Evolutionary conservation across 2,329 filamentous ascomycete species (phyloP).

Genomic region (Ophiostoma ips): DNA sequence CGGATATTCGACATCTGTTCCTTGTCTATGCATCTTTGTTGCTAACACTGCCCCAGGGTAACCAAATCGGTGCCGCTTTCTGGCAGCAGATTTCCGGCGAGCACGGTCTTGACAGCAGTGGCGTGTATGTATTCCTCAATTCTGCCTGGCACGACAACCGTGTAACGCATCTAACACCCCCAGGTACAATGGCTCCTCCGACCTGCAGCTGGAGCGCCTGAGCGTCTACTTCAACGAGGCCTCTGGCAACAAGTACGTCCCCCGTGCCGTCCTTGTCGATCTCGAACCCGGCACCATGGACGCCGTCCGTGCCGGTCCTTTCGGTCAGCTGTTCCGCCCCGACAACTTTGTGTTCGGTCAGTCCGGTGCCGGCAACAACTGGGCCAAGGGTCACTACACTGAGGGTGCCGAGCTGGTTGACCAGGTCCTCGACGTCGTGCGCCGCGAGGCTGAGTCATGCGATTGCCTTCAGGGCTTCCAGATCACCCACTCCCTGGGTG

Average conservation of each 20-base stretch:
- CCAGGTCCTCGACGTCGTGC: slow-evolving; percentile 94
- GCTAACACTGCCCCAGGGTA: slow-evolving; percentile 51
- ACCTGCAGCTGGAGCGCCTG: slow-evolving; percentile 99
- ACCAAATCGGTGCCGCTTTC: slow-evolving; percentile 99
- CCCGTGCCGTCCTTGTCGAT: slow-evolving; percentile 97
- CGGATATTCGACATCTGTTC: too few relatives aligned
- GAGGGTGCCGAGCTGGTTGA: slow-evolving; percentile 99
- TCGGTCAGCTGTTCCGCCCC: slow-evolving; percentile 97
- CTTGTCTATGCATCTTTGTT: not conserved
- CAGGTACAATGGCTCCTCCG: slow-evolving; percentile 94
- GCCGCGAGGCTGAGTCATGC: slow-evolving; percentile 95
- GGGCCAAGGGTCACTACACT: slow-evolving; percentile 99
- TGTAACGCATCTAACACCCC: slow-evolving; percentile 12
- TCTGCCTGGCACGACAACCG: not conserved
- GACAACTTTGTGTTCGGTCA: slow-evolving; percentile 99
- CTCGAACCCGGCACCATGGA: slow-evolving; percentile 99
- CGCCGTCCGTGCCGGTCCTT: slow-evolving; percentile 92
- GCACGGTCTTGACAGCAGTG: slow-evolving; percentile 95
- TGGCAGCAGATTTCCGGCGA: slow-evolving; percentile 83
- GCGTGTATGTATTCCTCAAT: slow-evolving; percentile 60
- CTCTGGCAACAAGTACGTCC: slow-evolving; percentile 97
- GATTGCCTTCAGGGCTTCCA: slow-evolving; percentile 99
- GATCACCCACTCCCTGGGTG: slow-evolving; percentile 99
- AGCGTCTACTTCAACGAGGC: slow-evolving; percentile 53
- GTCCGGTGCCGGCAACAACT: slow-evolving; percentile 99